Evolutionary conservation across 305 asterid genomes (phyloP).

Genomic region (Stenogyne calaminthoides): DNA sequence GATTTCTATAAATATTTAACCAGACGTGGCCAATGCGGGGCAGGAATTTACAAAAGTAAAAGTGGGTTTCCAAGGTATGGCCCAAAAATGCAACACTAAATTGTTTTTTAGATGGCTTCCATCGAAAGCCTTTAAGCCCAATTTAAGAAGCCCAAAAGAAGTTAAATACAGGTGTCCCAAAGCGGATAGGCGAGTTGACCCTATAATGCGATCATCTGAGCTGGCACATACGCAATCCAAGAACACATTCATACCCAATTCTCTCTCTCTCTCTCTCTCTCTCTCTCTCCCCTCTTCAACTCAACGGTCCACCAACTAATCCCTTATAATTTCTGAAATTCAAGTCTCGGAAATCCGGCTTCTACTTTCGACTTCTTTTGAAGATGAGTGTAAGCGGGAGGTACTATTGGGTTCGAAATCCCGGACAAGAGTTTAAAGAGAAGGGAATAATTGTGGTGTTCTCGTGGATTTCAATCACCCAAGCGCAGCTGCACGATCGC

Average conservation of each 20-base stretch:
- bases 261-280: slow-evolving; percentile 26
- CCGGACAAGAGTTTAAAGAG: slow-evolving; percentile 32
- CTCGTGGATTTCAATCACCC: slow-evolving; percentile 62
- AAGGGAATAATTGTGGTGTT: slow-evolving; percentile 69
- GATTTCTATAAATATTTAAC: too few relatives aligned
- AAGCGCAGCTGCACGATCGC: slow-evolving; percentile 52
- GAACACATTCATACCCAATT: slow-evolving; percentile 4
- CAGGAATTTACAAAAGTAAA: too few relatives aligned
- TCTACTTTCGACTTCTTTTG: neutral
- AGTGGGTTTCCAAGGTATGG: neutral
- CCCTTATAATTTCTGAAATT: neutral
- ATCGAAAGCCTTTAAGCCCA: neutral
- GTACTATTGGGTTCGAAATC: slow-evolving; percentile 58
- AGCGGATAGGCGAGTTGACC: slow-evolving; percentile 7
- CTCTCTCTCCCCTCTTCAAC: neutral
- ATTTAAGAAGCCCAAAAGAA: neutral
- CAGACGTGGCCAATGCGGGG: too few relatives aligned
- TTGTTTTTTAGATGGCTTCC: neutral
- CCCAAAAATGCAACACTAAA: neutral
- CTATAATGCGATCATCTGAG: slow-evolving; percentile 38
- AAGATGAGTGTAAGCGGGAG: slow-evolving; percentile 57
- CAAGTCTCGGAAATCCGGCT: too few relatives aligned
- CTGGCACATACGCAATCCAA: slow-evolving; percentile 49
- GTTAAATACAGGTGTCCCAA: too few relatives aligned
- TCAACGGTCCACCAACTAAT: slow-evolving; percentile 8